Percentiles rank a stretch among this genome's conserved stretches.
Evolutionary conservation across 257 asterid species (phyloP).

Genomic region (Linderniella brevidens): DNA sequence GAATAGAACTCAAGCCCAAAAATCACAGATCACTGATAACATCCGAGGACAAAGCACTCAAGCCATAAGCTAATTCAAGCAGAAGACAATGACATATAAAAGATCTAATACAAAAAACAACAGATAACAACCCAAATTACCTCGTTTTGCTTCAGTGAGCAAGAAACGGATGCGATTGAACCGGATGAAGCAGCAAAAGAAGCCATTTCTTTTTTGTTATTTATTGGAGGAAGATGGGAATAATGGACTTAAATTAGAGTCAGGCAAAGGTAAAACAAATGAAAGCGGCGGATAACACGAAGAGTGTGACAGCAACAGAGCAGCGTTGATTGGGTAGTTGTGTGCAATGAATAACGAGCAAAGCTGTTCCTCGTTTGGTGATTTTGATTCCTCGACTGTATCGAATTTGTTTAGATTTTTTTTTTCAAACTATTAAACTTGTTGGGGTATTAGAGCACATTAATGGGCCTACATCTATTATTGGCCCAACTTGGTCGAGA

Average conservation of each 20-base stretch:
- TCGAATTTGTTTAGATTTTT: too few species aligned
- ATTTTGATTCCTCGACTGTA: too few species aligned
- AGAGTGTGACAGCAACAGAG: slow-evolving; percentile 12
- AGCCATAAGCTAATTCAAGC: neutral
- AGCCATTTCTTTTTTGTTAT: slow-evolving; percentile 32
- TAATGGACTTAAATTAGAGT: neutral
- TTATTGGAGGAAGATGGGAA: slow-evolving; percentile 21
- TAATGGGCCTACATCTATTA: too few species aligned
- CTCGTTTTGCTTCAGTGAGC: slow-evolving; percentile 46
- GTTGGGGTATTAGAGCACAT: too few species aligned
- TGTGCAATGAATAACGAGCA: neutral
- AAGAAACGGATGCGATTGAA: slow-evolving; percentile 26
- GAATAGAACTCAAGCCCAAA: too few species aligned
- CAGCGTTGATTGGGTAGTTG: neutral
- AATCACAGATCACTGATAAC: neutral
- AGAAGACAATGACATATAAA: neutral
- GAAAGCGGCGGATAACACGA: slow-evolving; percentile 51
- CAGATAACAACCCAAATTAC: slow-evolving; percentile 15
- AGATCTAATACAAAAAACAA: neutral
- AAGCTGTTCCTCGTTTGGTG: too few species aligned
- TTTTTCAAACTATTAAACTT: too few species aligned
- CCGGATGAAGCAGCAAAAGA: slow-evolving; percentile 39
- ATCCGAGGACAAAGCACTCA: too few species aligned
- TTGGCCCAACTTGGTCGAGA: too few species aligned
- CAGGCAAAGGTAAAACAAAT: neutral